These are phyloP conservation scores for Nakazawaea ambrosiae DNA, from an alignment of 805 yeast genomes.

Conservation along the genomic window DNA sequence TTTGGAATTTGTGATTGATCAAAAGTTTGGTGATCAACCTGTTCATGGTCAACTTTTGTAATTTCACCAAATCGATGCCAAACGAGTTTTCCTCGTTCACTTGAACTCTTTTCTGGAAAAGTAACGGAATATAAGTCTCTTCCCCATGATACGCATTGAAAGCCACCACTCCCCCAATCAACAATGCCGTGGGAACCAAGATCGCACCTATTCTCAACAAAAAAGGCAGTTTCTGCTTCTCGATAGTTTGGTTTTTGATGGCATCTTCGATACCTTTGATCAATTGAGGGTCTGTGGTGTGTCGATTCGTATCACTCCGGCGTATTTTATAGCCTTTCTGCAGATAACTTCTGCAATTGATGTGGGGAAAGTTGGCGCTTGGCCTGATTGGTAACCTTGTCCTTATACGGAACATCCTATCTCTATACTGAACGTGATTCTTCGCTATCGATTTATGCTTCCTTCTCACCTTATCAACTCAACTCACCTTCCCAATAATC, in stretches of 20 bases:
- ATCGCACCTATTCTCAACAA: slow-evolving; percentile 15
- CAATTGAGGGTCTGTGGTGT: slow-evolving; percentile 3
- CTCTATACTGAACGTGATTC: too few species aligned
- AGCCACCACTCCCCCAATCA: slow-evolving; percentile 20
- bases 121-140: slow-evolving; percentile 26
- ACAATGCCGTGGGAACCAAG: slow-evolving; percentile 16
- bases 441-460: not conserved
- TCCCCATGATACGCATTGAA: slow-evolving; percentile 22
- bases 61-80: slow-evolving; percentile 22
- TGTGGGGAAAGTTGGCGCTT: too few species aligned
- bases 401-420: too few species aligned
- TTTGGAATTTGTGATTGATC: slow-evolving; percentile 21
- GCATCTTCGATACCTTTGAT: slow-evolving; percentile 4
- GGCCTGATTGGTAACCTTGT: too few species aligned
- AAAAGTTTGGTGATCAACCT: slow-evolving; percentile 22
- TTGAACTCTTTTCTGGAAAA: slow-evolving; percentile 20
- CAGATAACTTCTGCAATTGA: too few species aligned
- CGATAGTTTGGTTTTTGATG: not conserved
- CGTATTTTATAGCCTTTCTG: too few species aligned
- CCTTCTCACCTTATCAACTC: too few species aligned
- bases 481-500: too few species aligned
- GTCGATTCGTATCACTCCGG: too few species aligned
- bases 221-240: slow-evolving; percentile 11
- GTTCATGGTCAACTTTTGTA: slow-evolving; percentile 19
- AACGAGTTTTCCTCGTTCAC: slow-evolving; percentile 18